Percentiles rank a stretch among this genome's conserved stretches.
Conservation (phyloP, 2,329 filamentous ascomycete genomes). For the Neodidymelliopsis sp. region DNA sequence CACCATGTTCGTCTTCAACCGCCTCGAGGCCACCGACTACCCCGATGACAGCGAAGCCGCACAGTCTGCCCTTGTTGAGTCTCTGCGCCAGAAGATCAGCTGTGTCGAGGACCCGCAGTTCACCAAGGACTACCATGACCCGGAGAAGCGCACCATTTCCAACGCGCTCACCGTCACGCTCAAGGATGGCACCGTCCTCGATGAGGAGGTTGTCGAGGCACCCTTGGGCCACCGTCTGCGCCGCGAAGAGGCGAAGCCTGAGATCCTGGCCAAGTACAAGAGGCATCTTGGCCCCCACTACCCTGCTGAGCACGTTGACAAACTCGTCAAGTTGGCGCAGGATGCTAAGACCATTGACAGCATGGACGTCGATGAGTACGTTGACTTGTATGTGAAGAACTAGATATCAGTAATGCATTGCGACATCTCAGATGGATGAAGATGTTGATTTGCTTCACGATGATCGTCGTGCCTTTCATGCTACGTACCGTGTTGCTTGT, state of each 20-base stretch:
- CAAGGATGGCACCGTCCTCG: constrained; percentile 89
- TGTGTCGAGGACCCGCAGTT: constrained; percentile 97
- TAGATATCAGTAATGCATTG: constrained; percentile 25
- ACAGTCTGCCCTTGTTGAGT: constrained; percentile 86
- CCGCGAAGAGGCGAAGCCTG: constrained; percentile 95
- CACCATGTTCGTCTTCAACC: constrained; percentile 94
- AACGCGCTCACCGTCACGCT: constrained; percentile 95
- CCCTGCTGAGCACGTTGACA: constrained; percentile 75
- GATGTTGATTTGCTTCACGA: neutral
- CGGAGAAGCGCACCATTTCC: constrained; percentile 90
- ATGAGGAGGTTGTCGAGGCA: constrained; percentile 91
- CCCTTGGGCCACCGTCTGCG: constrained; percentile 91
- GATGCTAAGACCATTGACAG: constrained; percentile 77
- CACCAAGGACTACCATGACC: constrained; percentile 95
- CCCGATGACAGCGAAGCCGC: constrained; percentile 91
- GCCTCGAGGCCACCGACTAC: constrained; percentile 93
- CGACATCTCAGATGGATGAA: neutral
- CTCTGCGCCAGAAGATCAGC: constrained; percentile 88
- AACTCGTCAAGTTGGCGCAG: constrained; percentile 81
- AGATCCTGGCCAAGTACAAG: constrained; percentile 95
- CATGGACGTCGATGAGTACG: constrained; percentile 89
- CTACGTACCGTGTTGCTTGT: too few species aligned
- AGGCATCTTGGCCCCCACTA: constrained; percentile 88
- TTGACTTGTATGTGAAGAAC: constrained; percentile 79
- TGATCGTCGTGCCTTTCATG: too few species aligned